A percentile compares a stretch with the other conserved stretches of the same genome.
These are phyloP conservation scores for Sisymbrium irio DNA, from an alignment of 345 rosid genomes.

Conservation along the genomic window DNA sequence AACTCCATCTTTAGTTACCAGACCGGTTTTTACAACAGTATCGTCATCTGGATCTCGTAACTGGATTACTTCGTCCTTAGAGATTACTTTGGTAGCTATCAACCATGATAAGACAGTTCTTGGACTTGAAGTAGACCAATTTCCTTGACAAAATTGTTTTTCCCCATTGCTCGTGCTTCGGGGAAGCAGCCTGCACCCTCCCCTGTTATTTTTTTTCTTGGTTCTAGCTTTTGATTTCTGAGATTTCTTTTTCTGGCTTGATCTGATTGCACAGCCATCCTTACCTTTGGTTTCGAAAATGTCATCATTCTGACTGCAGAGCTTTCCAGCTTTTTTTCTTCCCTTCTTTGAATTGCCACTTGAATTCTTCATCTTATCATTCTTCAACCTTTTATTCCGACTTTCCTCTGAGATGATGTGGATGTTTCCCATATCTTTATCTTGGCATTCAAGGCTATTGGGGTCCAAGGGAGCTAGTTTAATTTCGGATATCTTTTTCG, in stretches of 20 bases:
- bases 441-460: conserved; percentile 38
- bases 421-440: conserved; percentile 25
- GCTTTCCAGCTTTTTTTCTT: conserved; percentile 44
- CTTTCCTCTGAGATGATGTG: conserved; percentile 37
- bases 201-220: conserved; percentile 46
- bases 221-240: conserved; percentile 44
- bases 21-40: conserved; percentile 69
- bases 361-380: conserved; percentile 35
- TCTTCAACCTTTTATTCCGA: conserved; percentile 32
- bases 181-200: conserved; percentile 69
- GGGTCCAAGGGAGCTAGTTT: conserved; percentile 35
- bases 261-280: conserved; percentile 30
- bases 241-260: conserved; percentile 49
- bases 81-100: conserved; percentile 55
- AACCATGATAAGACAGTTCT: conserved; percentile 84
- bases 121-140: conserved; percentile 48
- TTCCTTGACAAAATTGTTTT: conserved; percentile 40
- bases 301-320: conserved; percentile 63
- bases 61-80: conserved; percentile 68
- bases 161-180: conserved; percentile 48
- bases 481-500: conserved; percentile 64
- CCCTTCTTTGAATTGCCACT: conserved; percentile 37
- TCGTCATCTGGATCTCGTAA: conserved; percentile 63
- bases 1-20: conserved; percentile 67
- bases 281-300: conserved; percentile 52